A percentile compares a stretch with the other conserved stretches of the same genome.
Conservation (phyloP, 768 basidiomycete genomes). For the Agaricus blazei region DNA sequence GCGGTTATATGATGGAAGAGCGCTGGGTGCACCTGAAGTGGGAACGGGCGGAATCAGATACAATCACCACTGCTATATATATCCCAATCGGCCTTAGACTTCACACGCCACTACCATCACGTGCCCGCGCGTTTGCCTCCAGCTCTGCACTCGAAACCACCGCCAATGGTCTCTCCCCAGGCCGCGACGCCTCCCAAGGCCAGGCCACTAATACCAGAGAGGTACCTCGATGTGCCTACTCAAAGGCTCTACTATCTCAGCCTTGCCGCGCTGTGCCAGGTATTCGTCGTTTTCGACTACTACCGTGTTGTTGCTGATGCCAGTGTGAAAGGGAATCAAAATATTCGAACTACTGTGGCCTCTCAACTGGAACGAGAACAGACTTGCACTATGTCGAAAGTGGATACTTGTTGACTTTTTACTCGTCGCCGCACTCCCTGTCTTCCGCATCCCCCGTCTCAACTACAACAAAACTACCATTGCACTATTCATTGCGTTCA, state of each 20-base stretch:
- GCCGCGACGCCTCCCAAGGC: constrained; percentile 3
- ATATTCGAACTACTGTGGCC: constrained; percentile 62
- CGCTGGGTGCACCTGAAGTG: no score
- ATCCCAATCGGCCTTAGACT: no score
- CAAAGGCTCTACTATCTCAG: constrained; percentile 78
- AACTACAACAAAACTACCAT: constrained; percentile 62
- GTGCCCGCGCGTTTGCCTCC: not conserved
- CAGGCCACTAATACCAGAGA: constrained; percentile 63
- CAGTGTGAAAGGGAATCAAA: constrained; percentile 61
- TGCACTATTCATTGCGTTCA: constrained; percentile 50
- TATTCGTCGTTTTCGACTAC: constrained; percentile 18
- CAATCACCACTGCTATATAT: no score
- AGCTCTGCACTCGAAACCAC: not conserved
- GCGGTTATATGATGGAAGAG: no score
- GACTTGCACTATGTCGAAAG: constrained; percentile 47
- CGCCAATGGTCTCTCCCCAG: not conserved
- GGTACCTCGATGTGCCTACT: constrained; percentile 68
- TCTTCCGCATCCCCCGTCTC: constrained; percentile 70
- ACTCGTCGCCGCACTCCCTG: constrained; percentile 51
- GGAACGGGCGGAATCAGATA: no score
- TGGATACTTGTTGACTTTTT: constrained; percentile 70
- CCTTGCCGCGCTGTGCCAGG: constrained; percentile 73
- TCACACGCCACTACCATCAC: no score
- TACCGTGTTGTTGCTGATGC: not conserved
- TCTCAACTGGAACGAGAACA: constrained; percentile 40